Conservation (phyloP, 2,329 filamentous ascomycete species). For the Torrubiellomyces zombiae region DNA sequence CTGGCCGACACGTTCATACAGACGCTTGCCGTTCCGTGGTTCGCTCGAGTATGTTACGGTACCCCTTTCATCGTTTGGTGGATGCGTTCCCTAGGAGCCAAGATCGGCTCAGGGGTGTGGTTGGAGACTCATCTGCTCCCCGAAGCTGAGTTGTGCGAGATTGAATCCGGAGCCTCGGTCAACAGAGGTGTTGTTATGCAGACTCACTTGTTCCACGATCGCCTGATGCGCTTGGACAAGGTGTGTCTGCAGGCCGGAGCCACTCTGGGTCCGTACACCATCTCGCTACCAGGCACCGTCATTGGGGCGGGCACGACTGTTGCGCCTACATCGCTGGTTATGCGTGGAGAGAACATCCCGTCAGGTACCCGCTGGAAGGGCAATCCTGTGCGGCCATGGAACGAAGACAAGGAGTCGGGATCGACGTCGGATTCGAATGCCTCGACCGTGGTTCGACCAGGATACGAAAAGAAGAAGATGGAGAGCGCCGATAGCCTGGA, state of each 20-base stretch:
- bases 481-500: no score
- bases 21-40: conserved; percentile 6
- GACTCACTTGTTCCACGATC: conserved; percentile 9
- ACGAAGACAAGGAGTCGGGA: background rate
- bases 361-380: conserved; percentile 7
- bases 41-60: conserved; percentile 6
- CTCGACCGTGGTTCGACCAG: no score
- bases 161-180: conserved; percentile 7
- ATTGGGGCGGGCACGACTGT: conserved; percentile 8
- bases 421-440: no score
- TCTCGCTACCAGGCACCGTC: conserved; percentile 7
- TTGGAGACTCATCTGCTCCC: conserved; percentile 9
- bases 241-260: conserved; percentile 7
- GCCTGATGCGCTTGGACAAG: conserved; percentile 8
- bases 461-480: no score
- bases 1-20: conserved; percentile 46
- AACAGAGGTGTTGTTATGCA: conserved; percentile 8
- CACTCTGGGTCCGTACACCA: conserved; percentile 7
- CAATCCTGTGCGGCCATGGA: conserved; percentile 8
- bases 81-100: conserved; percentile 7
- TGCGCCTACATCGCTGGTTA: conserved; percentile 7
- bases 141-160: conserved; percentile 6
- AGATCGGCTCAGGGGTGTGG: conserved; percentile 8
- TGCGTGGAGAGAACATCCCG: conserved; percentile 9
- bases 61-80: conserved; percentile 7